phyloP scores from a whole-genome alignment of 2,329 filamentous ascomycete species.

The Fusarium citri region DNA sequence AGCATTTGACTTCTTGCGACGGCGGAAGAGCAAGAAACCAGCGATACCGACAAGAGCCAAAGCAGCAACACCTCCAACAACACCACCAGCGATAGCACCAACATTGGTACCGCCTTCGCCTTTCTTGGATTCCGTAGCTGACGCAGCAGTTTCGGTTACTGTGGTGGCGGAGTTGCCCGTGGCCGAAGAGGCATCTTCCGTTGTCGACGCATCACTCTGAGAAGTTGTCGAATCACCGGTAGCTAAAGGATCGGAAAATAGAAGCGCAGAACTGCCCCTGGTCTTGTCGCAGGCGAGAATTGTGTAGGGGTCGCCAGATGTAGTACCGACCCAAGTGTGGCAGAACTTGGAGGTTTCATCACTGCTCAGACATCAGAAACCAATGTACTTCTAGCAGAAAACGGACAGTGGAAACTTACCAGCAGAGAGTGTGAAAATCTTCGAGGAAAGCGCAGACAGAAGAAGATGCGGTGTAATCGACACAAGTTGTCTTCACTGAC shows the following conservation, averaged over 20 bases:
- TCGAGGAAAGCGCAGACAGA: slow-evolving; percentile 42
- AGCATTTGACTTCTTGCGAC: slow-evolving; percentile 50
- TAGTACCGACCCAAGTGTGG: slow-evolving; percentile 48
- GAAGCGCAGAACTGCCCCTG: slow-evolving; percentile 43
- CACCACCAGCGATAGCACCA: slow-evolving; percentile 60
- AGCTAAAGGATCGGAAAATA: slow-evolving; percentile 49
- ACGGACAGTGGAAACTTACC: slow-evolving; percentile 40
- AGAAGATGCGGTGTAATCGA: slow-evolving; percentile 46
- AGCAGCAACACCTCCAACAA: slow-evolving; percentile 58
- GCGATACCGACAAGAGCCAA: slow-evolving; percentile 55
- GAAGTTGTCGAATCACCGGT: slow-evolving; percentile 17
- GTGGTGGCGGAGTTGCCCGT: slow-evolving; percentile 12
- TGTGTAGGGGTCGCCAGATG: slow-evolving; percentile 36
- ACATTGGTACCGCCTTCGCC: slow-evolving; percentile 45
- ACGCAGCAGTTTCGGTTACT: slow-evolving; percentile 12
- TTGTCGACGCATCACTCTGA: slow-evolving; percentile 18
- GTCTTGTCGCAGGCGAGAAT: slow-evolving; percentile 46
- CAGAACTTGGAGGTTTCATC: slow-evolving; percentile 36
- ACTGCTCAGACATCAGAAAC: slow-evolving; percentile 31
- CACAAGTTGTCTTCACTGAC: slow-evolving; percentile 49
- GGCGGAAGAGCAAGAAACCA: slow-evolving; percentile 57
- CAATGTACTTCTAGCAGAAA: no score
- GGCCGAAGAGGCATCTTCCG: slow-evolving; percentile 15
- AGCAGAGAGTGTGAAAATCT: slow-evolving; percentile 53
- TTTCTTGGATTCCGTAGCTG: slow-evolving; percentile 40